These are phyloP conservation scores for Dalechampia spathulata DNA, from an alignment of 441 rosid species.

Conservation along the genomic window DNA sequence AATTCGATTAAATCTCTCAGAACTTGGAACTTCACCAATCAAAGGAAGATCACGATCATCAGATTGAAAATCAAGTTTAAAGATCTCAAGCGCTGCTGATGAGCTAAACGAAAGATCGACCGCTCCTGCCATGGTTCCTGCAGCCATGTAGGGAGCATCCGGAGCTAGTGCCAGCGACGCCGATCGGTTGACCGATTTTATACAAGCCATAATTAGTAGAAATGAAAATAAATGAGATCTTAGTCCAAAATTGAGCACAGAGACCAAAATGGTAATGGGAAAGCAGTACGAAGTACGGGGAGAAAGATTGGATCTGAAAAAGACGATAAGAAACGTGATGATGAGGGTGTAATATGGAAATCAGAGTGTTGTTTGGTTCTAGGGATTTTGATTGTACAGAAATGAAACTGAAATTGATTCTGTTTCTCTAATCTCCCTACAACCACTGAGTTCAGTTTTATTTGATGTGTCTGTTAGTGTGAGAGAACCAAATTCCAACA, in stretches of 20 bases:
- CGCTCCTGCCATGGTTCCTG: slow-evolving; percentile 99
- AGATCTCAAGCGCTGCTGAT: slow-evolving; percentile 93
- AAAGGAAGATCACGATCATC: slow-evolving; percentile 75
- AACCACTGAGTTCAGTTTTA: too few relatives aligned
- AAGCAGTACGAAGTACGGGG: not conserved
- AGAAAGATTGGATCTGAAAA: slow-evolving; percentile 1
- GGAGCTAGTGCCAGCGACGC: slow-evolving; percentile 92
- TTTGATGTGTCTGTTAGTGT: too few relatives aligned
- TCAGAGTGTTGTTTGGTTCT: too few relatives aligned
- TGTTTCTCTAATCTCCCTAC: too few relatives aligned
- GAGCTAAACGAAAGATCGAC: slow-evolving; percentile 95
- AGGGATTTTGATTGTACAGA: not conserved
- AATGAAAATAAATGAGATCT: not conserved
- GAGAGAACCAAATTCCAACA: too few relatives aligned
- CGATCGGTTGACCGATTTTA: slow-evolving; percentile 84
- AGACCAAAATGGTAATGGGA: not conserved
- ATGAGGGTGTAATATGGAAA: slow-evolving; percentile 26
- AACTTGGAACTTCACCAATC: slow-evolving; percentile 72
- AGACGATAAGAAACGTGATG: not conserved
- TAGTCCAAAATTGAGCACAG: not conserved
- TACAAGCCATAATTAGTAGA: slow-evolving; percentile 54
- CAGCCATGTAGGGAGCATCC: slow-evolving; percentile 92
- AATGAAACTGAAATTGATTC: too few relatives aligned
- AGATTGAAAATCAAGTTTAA: slow-evolving; percentile 87
- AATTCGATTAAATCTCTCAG: slow-evolving; percentile 91